Percentiles rank a stretch among this genome's conserved stretches.
These are phyloP conservation scores for Botrytis sinoallii DNA, from an alignment of 2,329 filamentous ascomycete genomes.

Conservation along the genomic window DNA sequence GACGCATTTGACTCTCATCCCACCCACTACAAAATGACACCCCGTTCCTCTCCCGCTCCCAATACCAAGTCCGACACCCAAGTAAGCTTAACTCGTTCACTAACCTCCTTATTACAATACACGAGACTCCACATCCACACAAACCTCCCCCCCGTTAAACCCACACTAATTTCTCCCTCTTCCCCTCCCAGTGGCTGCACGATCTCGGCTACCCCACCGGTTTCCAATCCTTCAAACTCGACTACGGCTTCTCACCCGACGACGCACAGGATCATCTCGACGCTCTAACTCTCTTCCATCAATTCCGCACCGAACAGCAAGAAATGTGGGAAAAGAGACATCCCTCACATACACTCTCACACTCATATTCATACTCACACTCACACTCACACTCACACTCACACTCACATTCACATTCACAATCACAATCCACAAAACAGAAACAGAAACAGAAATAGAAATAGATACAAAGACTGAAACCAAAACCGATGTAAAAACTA, in stretches of 20 bases:
- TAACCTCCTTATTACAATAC: not conserved
- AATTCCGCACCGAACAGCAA: constrained; percentile 1
- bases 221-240: not conserved
- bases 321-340: not conserved
- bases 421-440: not conserved
- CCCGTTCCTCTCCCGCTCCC: not conserved
- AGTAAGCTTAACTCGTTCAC: not conserved
- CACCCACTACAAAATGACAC: not conserved
- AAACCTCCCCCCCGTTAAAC: not conserved
- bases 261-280: not conserved
- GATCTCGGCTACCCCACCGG: not conserved
- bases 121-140: not conserved
- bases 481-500: too few species aligned
- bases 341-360: not conserved
- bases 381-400: not conserved
- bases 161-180: not conserved
- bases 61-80: not conserved
- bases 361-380: too few species aligned
- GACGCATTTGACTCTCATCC: not conserved
- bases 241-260: not conserved
- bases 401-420: not conserved
- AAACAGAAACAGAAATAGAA: not conserved
- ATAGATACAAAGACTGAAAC: too few species aligned
- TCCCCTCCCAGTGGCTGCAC: not conserved
- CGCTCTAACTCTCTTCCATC: not conserved